Base-by-base conservation (phyloP, 805 yeast genomes). In the Lachancea sp. region DNA sequence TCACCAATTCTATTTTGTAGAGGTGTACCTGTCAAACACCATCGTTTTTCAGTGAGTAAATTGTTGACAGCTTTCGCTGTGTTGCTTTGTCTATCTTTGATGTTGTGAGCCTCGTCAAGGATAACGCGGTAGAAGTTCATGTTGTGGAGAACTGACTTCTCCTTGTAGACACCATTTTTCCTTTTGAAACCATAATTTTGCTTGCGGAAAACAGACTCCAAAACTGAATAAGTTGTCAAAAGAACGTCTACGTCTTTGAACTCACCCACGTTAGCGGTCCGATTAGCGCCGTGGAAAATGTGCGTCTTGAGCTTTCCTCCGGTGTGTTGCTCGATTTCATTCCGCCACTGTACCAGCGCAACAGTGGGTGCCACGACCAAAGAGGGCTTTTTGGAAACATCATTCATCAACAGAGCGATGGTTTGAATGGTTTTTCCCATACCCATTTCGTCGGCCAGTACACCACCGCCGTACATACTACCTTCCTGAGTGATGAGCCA, bases 391-490 rank as follows among this genome's bases (percentile, higher is more conserved):
- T 79, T 81, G 0, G 69, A 57, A 41, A 73, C 60, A 62, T 88
- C 95, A 38, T 73, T 64, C 79, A 90, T 78, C 58, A 93, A 77
- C 37, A 93, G 66, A 0, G 95, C 93, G 49, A 93, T 91, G 32
- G 96, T 91, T 66, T 93, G 99, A 41, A 93, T 90, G 0, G 99
- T 93, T 58, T 93, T 93, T 51, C 99, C 99, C 98, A 93, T 91
- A 31, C 99, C 99, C 99, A 93, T 93, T 66, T 93, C 99, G 69
- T 93, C 99, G 4, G 99, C 98, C 38, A 93, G 69, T 9, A 93
- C 82, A 13, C 98, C 99, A 20, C 99, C 99, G 13, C 76, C 72
- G 63, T 84, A 91, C 36, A 72, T 74, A 19, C 85, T 73, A 18
- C 79, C 80, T 59, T 91, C 98, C 66, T 91, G 98, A 40, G 78